Evolutionary conservation across 306 rosid genomes (phyloP), one percentile per base, ranked within the genome.

Genomic region (Vigna trinervia): DNA sequence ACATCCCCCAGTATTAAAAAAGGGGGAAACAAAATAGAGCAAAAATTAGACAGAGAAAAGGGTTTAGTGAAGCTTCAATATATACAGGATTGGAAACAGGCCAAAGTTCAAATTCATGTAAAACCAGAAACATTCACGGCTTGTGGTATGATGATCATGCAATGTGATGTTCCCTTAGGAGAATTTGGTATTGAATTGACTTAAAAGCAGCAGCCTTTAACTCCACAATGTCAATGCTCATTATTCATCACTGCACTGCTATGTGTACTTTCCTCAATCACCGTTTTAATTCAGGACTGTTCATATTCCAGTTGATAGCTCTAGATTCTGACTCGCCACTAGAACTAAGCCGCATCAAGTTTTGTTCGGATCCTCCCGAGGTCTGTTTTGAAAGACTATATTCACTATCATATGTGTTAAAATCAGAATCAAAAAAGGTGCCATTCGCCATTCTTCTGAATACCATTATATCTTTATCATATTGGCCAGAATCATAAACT

Each of bases 401-500:
- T 45, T 87, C 92, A 80, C 83, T 74, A 81, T 89, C 81, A 77
- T 86, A 71, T 41, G 23, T 34, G 7, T 90, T 91, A 53, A 30
- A 76, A 30, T 86, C 89, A 23, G 89, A 86, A 78, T 85, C 81
- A 58, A 30, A 81, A 71, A n/a, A 75, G 51, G 84, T 83, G 4
- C 80, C 88, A 39, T 85, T 81, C n/a, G 87, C 91, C 97, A 61
- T 88, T 74, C 72, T 89, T 84, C 89, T 88, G 84, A 90, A 92
- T 66, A 60, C 79, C 72, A 41, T 38, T 22, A 95, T 92, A 23
- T 95, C 99, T 78, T 85, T 86, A 67, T 84, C 90, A 81, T 95
- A 95, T 80, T 89, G 99, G 22, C 86, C 91, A 63, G 99, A 92
- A 79, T 89, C 89, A 78, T 92, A 95, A 32, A 74, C 74, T 0